Evolutionary conservation across 2,329 filamentous ascomycete genomes (phyloP).

Genomic region (Neofusicoccum laricinum): DNA sequence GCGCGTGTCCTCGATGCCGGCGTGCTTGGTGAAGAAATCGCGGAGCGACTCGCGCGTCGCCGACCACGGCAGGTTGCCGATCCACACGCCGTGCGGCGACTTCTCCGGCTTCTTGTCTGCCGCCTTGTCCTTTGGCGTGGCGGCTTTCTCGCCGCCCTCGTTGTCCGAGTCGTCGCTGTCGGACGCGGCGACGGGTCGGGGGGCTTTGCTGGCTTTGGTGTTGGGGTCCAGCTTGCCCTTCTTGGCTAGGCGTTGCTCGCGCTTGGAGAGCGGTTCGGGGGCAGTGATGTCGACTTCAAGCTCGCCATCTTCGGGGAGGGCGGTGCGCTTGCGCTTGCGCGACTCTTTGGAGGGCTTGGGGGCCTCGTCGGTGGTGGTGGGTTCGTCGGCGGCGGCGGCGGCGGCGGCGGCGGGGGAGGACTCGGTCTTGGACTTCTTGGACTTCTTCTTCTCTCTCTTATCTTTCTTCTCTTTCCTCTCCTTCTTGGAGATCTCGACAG

Average conservation of each 20-base stretch:
- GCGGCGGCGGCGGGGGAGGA: not conserved
- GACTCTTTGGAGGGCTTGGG: slow-evolving; percentile 18
- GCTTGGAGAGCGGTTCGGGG: slow-evolving; percentile 95
- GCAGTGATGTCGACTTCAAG: slow-evolving; percentile 85
- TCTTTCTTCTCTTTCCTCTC: slow-evolving; percentile 21
- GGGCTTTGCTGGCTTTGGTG: slow-evolving; percentile 15
- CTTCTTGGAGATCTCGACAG: slow-evolving; percentile 1
- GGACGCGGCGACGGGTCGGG: slow-evolving; percentile 19
- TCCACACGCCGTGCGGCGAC: slow-evolving; percentile 86
- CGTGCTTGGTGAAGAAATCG: slow-evolving; percentile 73
- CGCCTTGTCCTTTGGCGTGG: slow-evolving; percentile 27
- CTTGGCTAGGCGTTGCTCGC: slow-evolving; percentile 83
- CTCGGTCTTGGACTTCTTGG: slow-evolving; percentile 5
- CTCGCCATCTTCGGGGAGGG: slow-evolving; percentile 51
- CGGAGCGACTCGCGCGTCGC: slow-evolving; percentile 71
- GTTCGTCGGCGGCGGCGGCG: not conserved
- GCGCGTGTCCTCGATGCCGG: slow-evolving; percentile 56
- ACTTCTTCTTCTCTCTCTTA: slow-evolving; percentile 20
- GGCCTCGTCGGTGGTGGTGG: not conserved
- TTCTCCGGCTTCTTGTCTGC: slow-evolving; percentile 42
- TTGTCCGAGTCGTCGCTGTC: slow-evolving; percentile 29
- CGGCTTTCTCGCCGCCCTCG: slow-evolving; percentile 27
- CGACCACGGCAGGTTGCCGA: slow-evolving; percentile 89
- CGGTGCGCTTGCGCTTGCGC: slow-evolving; percentile 56
- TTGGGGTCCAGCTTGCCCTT: slow-evolving; percentile 62